A percentile compares a stretch with the other conserved stretches of the same genome.
These are phyloP conservation scores for Filobasidium uniguttulatum DNA, from an alignment of 1,284 basidiomycete genomes.

Conservation along the genomic window DNA sequence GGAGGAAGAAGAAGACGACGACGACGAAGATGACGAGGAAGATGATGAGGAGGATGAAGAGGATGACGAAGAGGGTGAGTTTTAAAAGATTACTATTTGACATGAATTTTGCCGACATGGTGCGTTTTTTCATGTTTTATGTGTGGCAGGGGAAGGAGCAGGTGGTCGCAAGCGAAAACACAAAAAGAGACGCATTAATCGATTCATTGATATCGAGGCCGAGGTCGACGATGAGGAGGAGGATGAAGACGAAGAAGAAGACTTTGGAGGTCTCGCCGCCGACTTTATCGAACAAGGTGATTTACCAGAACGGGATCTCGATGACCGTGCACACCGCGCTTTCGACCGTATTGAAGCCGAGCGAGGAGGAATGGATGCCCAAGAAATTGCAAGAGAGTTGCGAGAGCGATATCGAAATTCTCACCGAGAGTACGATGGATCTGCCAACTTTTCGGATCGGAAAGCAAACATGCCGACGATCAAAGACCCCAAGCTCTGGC, in stretches of 20 bases:
- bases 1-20: too few species aligned
- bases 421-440: constrained; percentile 63
- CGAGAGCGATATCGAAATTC: constrained; percentile 64
- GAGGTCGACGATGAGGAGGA: constrained; percentile 90
- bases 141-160: too few species aligned
- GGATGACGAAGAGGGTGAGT: constrained; percentile 12
- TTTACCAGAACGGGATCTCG: constrained; percentile 49
- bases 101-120: constrained; percentile 37
- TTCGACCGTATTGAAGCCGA: constrained; percentile 63
- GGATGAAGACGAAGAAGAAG: constrained; percentile 84
- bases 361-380: constrained; percentile 68
- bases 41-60: constrained; percentile 4
- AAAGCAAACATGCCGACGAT: constrained; percentile 93
- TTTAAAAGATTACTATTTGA: constrained; percentile 14
- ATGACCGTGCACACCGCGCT: constrained; percentile 55
- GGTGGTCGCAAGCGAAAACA: too few species aligned
- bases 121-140: too few species aligned
- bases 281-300: constrained; percentile 69
- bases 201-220: constrained; percentile 90
- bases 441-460: constrained; percentile 89
- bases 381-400: constrained; percentile 72
- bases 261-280: constrained; percentile 45
- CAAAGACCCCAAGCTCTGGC: constrained; percentile 91
- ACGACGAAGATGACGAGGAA: constrained; percentile 1
- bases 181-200: constrained; percentile 48